These are phyloP conservation scores for Crepidotus sp. DNA, from an alignment of 1,284 basidiomycete species.

Conservation along the genomic window DNA sequence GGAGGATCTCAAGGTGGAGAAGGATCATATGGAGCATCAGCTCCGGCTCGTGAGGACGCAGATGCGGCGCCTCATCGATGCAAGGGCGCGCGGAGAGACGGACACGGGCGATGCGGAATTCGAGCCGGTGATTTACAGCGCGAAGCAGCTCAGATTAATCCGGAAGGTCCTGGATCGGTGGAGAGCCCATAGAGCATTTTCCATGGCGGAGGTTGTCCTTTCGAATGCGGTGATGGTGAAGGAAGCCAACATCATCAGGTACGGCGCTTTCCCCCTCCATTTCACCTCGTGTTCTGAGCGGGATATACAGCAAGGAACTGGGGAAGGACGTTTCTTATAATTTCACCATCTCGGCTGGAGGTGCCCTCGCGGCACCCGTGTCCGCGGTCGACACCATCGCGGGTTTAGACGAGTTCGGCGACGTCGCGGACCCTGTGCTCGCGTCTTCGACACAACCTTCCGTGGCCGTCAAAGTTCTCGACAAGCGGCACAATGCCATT, in stretches of 20 bases:
- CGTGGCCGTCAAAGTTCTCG: constrained; percentile 86
- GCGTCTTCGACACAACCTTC: constrained; percentile 71
- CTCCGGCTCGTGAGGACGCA: constrained; percentile 72
- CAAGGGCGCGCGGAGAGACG: constrained; percentile 67
- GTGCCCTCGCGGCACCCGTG: constrained; percentile 68
- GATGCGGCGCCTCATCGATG: constrained; percentile 75
- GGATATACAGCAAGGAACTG: constrained; percentile 62
- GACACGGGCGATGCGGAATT: constrained; percentile 53
- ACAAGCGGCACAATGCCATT: constrained; percentile 76
- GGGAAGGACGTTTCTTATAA: constrained; percentile 85
- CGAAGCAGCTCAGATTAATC: constrained; percentile 73
- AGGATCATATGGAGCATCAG: constrained; percentile 86
- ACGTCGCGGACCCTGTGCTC: constrained; percentile 75
- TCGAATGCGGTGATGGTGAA: constrained; percentile 83
- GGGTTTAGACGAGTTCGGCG: constrained; percentile 86
- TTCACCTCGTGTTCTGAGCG: constrained; percentile 1
- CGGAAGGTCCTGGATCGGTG: constrained; percentile 77
- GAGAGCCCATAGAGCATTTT: constrained; percentile 76
- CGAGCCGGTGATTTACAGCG: constrained; percentile 74
- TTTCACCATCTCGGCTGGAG: constrained; percentile 82
- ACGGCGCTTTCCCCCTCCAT: constrained; percentile 24
- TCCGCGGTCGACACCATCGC: constrained; percentile 84
- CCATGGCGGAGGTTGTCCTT: constrained; percentile 87
- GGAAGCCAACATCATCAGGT: constrained; percentile 94
- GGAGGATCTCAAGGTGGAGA: constrained; percentile 80